phyloP scores from a whole-genome alignment of 73 alveolate genomes.

The Paramecium sonneborni region DNA sequence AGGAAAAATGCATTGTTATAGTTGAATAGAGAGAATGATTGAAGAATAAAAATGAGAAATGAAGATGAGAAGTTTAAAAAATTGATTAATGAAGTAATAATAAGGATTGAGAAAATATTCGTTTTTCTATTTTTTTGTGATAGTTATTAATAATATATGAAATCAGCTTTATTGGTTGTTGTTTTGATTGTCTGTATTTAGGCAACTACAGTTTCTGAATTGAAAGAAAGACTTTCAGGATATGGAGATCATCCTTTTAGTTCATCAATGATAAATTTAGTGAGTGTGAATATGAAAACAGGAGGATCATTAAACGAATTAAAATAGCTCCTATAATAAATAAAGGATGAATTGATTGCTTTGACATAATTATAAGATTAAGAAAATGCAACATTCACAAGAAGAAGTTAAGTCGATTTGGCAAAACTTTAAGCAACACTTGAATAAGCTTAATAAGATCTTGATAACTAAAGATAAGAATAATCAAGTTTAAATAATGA shows the following conservation, averaged over 20 bases:
- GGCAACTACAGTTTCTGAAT: constrained; percentile 9
- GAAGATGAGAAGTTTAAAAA: not conserved
- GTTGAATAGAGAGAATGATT: not conserved
- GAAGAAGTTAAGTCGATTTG: constrained; percentile 37
- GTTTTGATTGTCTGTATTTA: constrained; percentile 31
- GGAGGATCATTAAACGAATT: constrained; percentile 54
- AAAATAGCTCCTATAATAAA: constrained; percentile 17
- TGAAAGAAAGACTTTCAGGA: constrained; percentile 15
- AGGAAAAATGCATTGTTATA: too few species aligned
- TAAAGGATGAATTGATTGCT: constrained; percentile 57
- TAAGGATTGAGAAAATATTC: not conserved
- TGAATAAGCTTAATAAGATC: constrained; percentile 53
- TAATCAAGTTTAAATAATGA: constrained; percentile 11
- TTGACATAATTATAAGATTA: not conserved
- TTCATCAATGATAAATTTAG: constrained; percentile 32
- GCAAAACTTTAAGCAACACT: constrained; percentile 38
- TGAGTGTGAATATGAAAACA: constrained; percentile 36
- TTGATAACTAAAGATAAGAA: constrained; percentile 39
- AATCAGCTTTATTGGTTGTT: constrained; percentile 17
- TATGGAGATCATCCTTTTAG: constrained; percentile 52
- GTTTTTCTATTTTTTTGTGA: constrained; percentile 4
- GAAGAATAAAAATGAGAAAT: not conserved
- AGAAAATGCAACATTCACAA: not conserved
- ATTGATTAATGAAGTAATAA: not conserved
- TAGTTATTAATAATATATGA: not conserved